These are phyloP conservation scores for Penicillium fimorum DNA, from an alignment of 495 filamentous ascomycete species.

Conservation along the genomic window DNA sequence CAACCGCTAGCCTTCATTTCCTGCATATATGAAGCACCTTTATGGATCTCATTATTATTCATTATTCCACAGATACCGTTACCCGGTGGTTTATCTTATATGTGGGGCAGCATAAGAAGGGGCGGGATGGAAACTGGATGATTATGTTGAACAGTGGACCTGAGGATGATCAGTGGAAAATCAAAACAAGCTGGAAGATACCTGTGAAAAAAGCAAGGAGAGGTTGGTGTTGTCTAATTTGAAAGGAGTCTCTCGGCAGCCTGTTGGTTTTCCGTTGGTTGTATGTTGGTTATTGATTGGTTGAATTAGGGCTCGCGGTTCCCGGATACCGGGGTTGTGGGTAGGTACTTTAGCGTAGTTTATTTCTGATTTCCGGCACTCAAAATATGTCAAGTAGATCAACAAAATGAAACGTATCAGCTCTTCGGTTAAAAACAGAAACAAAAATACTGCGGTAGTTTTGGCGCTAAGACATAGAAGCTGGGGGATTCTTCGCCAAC, in stretches of 20 bases:
- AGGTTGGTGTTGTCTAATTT: constrained; percentile 11
- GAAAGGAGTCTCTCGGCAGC: constrained; percentile 4
- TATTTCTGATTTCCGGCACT: neutral
- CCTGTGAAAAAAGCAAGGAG: constrained; percentile 1
- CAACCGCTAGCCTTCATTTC: neutral
- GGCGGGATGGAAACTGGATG: neutral
- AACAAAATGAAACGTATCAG: neutral
- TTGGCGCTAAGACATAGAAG: neutral
- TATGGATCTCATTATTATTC: neutral
- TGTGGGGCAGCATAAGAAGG: neutral
- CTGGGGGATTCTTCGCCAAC: neutral
- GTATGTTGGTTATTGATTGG: constrained; percentile 6
- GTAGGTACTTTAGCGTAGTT: constrained; percentile 2
- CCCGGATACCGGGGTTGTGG: constrained; percentile 1
- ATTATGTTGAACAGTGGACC: constrained; percentile 5
- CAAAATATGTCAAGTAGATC: neutral
- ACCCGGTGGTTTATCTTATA: neutral
- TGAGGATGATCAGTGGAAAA: constrained; percentile 2
- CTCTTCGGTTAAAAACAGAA: neutral
- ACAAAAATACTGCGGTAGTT: neutral
- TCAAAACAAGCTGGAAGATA: neutral
- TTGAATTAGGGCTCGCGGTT: constrained; percentile 6
- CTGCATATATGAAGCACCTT: constrained; percentile 19
- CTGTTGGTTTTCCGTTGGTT: constrained; percentile 2
- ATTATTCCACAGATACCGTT: neutral